Base-by-base conservation (phyloP, 768 basidiomycete genomes). In the Boletales sp. region DNA sequence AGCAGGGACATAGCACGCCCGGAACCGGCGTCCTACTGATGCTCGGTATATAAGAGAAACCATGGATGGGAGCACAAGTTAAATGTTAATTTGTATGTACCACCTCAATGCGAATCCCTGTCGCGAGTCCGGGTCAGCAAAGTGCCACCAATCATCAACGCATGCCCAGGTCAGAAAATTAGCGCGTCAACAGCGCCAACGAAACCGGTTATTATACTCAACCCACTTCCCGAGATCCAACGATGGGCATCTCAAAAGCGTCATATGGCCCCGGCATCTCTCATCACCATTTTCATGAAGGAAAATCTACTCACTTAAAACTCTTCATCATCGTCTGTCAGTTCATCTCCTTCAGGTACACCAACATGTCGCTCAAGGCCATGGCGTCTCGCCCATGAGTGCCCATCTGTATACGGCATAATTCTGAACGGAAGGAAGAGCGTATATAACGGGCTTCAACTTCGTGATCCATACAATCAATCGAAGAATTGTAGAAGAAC, bases 341-440 rank as follows among this genome's bases (percentile, higher is more conserved):
- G 70, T 61, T 94, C 91, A 50, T 94, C 95, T 15, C 85, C 88
- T 30, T 73, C 74, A n/a, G 77, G 70, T 3, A 94, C 66, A 5
- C 87, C 86, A 3, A 67, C 62, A 55, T 89, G 86, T 15, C 74
- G 68, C 37, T 79, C 75, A 55, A 82, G 79, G 13, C 89, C 91
- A 9, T 76, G 71, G 17, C 76, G 74, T 14, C 89, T 81, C 12
- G 83, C 85, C 91, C 90, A 94, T 0, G 78, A 74, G 50, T 80
- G 77, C 2, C 97, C 97, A 61, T 97, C 87, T 0, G 90, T 88
- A 49, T 87, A 86, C 0, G 95, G 92, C 48, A 80, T 79, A 24
- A 88, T 75, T 10, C 86, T 82, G 5, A 93, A 65, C 0, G 97
- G 97, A 13, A 98, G 54, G 17, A 97, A 59, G n/a, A 98, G 78